These are phyloP conservation scores for Lepidium didymum DNA, from an alignment of 345 rosid genomes.

Conservation along the genomic window DNA sequence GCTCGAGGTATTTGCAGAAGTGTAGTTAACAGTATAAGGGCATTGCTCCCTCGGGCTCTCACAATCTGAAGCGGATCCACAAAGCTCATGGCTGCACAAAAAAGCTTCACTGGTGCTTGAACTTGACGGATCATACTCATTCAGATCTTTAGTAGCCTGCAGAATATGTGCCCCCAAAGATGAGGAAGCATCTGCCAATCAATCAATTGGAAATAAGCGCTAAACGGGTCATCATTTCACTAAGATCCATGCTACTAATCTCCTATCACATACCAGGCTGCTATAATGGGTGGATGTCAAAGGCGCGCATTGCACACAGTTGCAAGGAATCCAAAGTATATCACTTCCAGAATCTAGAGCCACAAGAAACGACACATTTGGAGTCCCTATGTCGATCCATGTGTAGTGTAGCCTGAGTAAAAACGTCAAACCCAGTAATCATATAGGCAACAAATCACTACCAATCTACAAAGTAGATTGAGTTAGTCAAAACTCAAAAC, in stretches of 20 bases:
- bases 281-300: constrained; percentile 52
- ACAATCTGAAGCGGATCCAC: constrained; percentile 48
- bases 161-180: constrained; percentile 90
- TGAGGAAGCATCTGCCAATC: constrained; percentile 99
- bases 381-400: constrained; percentile 83
- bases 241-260: constrained; percentile 1
- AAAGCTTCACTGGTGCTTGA: constrained; percentile 70
- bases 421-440: neutral
- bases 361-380: constrained; percentile 70
- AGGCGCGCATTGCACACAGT: constrained; percentile 76
- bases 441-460: neutral
- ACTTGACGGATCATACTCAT: constrained; percentile 60
- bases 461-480: neutral
- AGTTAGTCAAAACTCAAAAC: neutral
- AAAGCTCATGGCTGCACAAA: constrained; percentile 65
- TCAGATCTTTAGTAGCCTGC: constrained; percentile 87
- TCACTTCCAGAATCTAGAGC: constrained; percentile 84
- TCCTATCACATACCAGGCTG: constrained; percentile 46
- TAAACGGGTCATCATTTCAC: constrained; percentile 47
- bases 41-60: constrained; percentile 58
- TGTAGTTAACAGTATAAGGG: constrained; percentile 49
- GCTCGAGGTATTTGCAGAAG: constrained; percentile 56
- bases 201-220: constrained; percentile 81
- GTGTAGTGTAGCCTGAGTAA: constrained; percentile 63
- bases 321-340: constrained; percentile 85